These are phyloP conservation scores for Deinandra increscens DNA, from an alignment of 129 eudicot genomes.

Conservation along the genomic window DNA sequence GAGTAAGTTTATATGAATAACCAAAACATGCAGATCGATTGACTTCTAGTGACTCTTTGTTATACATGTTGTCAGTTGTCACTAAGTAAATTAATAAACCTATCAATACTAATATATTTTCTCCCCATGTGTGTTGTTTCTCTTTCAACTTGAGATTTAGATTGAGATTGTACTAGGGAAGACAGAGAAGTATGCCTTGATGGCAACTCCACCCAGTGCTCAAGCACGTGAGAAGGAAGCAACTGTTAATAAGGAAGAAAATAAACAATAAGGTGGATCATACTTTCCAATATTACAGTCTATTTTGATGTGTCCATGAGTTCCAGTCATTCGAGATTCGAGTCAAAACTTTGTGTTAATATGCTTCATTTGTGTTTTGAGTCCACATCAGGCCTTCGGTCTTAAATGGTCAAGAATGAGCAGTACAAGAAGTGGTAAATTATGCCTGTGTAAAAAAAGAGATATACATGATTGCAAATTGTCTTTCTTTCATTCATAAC, in stretches of 20 bases:
- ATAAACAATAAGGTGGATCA: conserved; percentile 19
- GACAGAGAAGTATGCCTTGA: conserved; percentile 63
- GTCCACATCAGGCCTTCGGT: conserved; percentile 37
- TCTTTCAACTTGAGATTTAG: conserved; percentile 37
- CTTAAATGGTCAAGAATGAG: conserved; percentile 23
- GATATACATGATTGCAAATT: conserved; percentile 30
- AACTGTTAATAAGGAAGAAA: conserved; percentile 36
- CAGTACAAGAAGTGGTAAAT: conserved; percentile 40
- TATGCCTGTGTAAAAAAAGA: conserved; percentile 33
- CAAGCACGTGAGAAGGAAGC: conserved; percentile 41
- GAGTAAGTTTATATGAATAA: conserved; percentile 46
- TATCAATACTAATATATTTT: neutral
- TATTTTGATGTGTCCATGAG: conserved; percentile 24
- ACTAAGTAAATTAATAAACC: neutral
- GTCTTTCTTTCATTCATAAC: conserved; percentile 19
- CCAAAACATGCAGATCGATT: neutral
- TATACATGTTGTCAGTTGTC: neutral
- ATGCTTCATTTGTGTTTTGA: conserved; percentile 34
- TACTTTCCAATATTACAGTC: conserved; percentile 23
- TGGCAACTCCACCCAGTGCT: conserved; percentile 43
- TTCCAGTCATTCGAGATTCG: conserved; percentile 25
- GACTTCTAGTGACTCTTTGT: neutral
- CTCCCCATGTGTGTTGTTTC: neutral
- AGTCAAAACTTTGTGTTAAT: conserved; percentile 39
- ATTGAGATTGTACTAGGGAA: conserved; percentile 84